Conservation (phyloP, 2,329 filamentous ascomycete species). For the Fusarium mexicanum region DNA sequence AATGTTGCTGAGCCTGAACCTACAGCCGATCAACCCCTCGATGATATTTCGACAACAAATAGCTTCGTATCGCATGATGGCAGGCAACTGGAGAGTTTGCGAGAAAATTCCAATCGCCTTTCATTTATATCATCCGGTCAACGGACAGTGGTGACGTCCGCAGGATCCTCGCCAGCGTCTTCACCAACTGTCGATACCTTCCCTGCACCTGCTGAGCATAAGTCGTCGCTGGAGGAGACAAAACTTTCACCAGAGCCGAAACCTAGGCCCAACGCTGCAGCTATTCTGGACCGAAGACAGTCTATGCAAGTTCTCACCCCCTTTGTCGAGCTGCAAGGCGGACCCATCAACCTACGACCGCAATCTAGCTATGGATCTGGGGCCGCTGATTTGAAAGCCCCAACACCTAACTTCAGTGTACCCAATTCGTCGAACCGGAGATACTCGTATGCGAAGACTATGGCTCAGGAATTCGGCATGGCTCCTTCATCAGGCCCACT, state of each 20-base stretch:
- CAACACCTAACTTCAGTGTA: conserved; percentile 64
- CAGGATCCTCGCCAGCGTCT: conserved; percentile 61
- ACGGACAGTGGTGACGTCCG: conserved; percentile 67
- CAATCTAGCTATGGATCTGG: conserved; percentile 36
- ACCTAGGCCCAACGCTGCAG: conserved; percentile 62
- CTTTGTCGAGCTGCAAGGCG: conserved; percentile 52
- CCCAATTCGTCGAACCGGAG: conserved; percentile 58
- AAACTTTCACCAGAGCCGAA: conserved; percentile 49
- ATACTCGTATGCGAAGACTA: conserved; percentile 53
- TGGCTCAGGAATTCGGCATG: conserved; percentile 33
- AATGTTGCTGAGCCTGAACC: conserved; percentile 37
- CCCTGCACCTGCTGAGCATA: conserved; percentile 35
- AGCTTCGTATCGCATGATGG: conserved; percentile 68
- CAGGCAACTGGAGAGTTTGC: conserved; percentile 65
- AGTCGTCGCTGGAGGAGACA: conserved; percentile 34
- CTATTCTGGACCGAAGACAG: conserved; percentile 61
- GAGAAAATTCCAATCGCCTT: conserved; percentile 65
- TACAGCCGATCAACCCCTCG: conserved; percentile 55
- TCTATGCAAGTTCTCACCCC: conserved; percentile 61
- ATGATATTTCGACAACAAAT: conserved; percentile 66
- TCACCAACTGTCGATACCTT: conserved; percentile 67
- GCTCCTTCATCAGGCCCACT: conserved; percentile 20
- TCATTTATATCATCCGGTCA: conserved; percentile 70
- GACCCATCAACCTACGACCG: conserved; percentile 38
- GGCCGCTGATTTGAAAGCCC: conserved; percentile 12